Base-by-base conservation (phyloP, 2,329 filamentous ascomycete genomes). In the Calcarisporium arbuscula region DNA sequence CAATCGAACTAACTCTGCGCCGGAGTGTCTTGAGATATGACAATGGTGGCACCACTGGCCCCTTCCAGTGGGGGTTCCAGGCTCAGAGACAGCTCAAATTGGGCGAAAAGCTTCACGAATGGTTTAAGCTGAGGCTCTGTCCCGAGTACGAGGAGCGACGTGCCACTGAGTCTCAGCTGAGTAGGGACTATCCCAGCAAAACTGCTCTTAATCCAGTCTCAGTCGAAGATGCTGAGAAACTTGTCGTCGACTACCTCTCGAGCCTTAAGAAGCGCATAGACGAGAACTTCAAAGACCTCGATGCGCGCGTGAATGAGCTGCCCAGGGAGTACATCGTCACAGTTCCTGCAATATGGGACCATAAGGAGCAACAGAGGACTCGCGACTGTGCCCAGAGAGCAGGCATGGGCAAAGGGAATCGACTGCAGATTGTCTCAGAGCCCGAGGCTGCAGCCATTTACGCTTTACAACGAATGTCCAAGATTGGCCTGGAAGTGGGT, bases 301-400 rank as follows among this genome's bases (percentile, higher is more conserved):
- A n/a, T n/a, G n/a, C n/a, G n/a, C n/a, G n/a, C n/a, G n/a, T n/a
- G n/a, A n/a, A n/a, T n/a, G n/a, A n/a, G n/a, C n/a, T n/a, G n/a
- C n/a, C n/a, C n/a, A n/a, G n/a, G 6, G 61, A 73, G 35, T 72
- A 72, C 32, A 61, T 75, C 28, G 49, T 75, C 28, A 73, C 72
- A 0, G 70, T 76, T 0, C 72, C 72, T 1, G 70, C 72, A 6
- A 68, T 76, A 6, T 77, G 72, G 72, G 70, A 62, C n/a, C n/a
- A n/a, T n/a, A n/a, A n/a, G n/a, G n/a, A n/a, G n/a, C n/a, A n/a
- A n/a, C n/a, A n/a, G n/a, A n/a, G n/a, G n/a, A n/a, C n/a, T n/a
- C n/a, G n/a, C n/a, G n/a, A n/a, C n/a, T n/a, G n/a, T n/a, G n/a
- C n/a, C n/a, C n/a, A n/a, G n/a, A n/a, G n/a, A n/a, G n/a, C n/a